A percentile compares a stretch with the other conserved stretches of the same genome.
These are phyloP conservation scores for Leishmania guyanensis DNA, from an alignment of 208 protist species.

Conservation along the genomic window DNA sequence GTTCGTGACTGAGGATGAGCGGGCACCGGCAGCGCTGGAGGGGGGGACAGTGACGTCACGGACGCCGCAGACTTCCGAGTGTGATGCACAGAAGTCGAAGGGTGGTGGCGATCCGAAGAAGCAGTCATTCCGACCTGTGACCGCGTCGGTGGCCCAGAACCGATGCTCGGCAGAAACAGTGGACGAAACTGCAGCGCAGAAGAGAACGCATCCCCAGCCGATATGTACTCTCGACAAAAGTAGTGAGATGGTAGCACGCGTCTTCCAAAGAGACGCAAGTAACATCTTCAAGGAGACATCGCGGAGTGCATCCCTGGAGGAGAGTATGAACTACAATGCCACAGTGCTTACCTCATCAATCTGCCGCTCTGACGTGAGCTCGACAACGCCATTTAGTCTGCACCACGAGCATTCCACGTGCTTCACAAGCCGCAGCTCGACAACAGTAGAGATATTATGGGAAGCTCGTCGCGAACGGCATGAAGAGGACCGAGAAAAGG, in stretches of 20 bases:
- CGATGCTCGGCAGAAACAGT: too few relatives aligned
- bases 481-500: background rate
- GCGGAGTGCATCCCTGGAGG: background rate
- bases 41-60: background rate
- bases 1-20: background rate
- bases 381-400: background rate
- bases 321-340: background rate
- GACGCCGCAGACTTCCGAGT: background rate
- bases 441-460: background rate
- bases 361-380: slow-evolving; percentile 14
- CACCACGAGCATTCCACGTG: background rate
- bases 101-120: background rate
- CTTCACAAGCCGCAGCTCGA: slow-evolving; percentile 2
- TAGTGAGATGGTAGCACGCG: background rate
- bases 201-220: background rate
- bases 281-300: background rate
- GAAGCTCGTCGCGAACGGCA: background rate
- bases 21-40: too few relatives aligned
- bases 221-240: background rate
- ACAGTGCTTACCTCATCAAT: slow-evolving; percentile 1
- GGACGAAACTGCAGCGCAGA: background rate
- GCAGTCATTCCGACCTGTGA: background rate
- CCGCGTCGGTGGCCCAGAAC: background rate
- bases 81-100: background rate
- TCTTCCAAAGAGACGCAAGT: background rate